phyloP scores from a whole-genome alignment of 257 asterid genomes.

The Jacaranda copaia region DNA sequence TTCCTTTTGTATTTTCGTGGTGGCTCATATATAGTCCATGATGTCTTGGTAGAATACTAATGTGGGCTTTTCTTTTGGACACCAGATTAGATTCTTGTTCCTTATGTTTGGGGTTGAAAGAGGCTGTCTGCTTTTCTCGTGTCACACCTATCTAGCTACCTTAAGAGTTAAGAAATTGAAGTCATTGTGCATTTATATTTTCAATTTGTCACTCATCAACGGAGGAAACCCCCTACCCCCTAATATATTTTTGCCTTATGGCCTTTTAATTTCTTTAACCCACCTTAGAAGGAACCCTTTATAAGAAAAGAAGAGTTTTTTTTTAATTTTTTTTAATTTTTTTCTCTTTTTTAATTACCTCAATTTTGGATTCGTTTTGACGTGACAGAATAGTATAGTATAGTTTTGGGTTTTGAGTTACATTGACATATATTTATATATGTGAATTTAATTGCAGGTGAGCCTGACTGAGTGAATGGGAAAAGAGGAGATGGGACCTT shows the following conservation, averaged over 20 bases:
- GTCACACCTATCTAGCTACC: not conserved
- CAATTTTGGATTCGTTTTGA: not conserved
- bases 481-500: conserved; percentile 48
- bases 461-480: conserved; percentile 45
- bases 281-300: not conserved
- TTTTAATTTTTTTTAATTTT: too few species aligned
- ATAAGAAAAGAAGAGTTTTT: not conserved
- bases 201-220: not conserved
- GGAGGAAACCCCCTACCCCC: too few species aligned
- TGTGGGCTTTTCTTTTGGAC: conserved; percentile 18
- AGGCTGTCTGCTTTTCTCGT: not conserved
- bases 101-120: not conserved
- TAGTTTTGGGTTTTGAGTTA: too few species aligned
- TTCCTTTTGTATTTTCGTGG: not conserved
- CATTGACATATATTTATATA: too few species aligned
- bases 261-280: not conserved
- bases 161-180: conserved; percentile 9
- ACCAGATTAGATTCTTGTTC: conserved; percentile 25
- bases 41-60: too few species aligned
- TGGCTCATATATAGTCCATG: too few species aligned
- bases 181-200: conserved; percentile 29
- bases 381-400: not conserved
- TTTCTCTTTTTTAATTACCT: too few species aligned
- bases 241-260: too few species aligned
- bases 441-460: conserved; percentile 42